Evolutionary conservation across 805 yeast species (phyloP).

Genomic region (Saitoella complicata): DNA sequence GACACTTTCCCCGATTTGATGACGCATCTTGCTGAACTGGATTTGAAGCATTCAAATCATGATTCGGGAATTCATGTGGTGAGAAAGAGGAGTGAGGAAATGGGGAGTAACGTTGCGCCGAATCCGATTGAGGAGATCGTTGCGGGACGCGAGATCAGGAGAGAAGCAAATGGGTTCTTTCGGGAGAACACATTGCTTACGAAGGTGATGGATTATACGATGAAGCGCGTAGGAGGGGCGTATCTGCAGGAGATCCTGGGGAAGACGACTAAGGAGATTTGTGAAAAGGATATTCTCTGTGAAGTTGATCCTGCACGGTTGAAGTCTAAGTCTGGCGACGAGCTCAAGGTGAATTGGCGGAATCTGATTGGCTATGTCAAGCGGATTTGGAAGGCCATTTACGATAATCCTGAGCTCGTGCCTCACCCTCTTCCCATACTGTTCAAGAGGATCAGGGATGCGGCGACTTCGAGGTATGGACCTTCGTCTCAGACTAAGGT

Average conservation of each 20-base stretch:
- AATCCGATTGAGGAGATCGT: no score
- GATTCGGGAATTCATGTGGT: no score
- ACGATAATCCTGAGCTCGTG: slow-evolving; percentile 51
- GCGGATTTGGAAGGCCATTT: slow-evolving; percentile 47
- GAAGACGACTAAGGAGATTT: slow-evolving; percentile 40
- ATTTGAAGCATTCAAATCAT: no score
- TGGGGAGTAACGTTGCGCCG: no score
- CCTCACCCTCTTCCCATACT: slow-evolving; percentile 53
- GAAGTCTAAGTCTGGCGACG: slow-evolving; percentile 18
- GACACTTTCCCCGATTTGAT: no score
- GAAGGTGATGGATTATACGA: slow-evolving; percentile 62
- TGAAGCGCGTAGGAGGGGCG: slow-evolving; percentile 61
- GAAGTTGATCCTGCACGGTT: slow-evolving; percentile 69
- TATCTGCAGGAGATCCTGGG: slow-evolving; percentile 62
- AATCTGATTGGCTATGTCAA: slow-evolving; percentile 12
- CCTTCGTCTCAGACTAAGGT: slow-evolving; percentile 19
- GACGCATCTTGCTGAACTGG: no score
- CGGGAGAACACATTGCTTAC: slow-evolving; percentile 77
- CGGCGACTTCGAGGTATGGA: slow-evolving; percentile 6
- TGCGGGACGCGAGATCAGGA: no score
- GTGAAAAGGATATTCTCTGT: slow-evolving; percentile 36
- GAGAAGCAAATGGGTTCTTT: slow-evolving; percentile 42
- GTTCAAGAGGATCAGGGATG: slow-evolving; percentile 38
- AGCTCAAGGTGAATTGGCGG: slow-evolving; percentile 15
- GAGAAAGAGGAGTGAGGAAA: no score